Evolutionary conservation across 371 early-diverging fungal species (phyloP), one percentile per base, ranked within the genome.

Genomic region (Gilbertella persicaria): DNA sequence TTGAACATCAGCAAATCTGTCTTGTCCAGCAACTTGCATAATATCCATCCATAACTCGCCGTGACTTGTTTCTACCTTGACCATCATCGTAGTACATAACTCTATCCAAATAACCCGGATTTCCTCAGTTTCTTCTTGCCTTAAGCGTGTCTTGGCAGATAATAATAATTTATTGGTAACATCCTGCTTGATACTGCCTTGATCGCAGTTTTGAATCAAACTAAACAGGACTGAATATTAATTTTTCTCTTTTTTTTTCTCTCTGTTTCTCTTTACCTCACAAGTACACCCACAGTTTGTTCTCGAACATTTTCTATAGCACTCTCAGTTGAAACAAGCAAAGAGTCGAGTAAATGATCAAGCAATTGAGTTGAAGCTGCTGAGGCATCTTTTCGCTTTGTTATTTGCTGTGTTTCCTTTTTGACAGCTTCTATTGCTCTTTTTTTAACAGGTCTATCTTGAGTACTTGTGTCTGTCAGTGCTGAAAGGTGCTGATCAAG

Each of bases 1-100:
- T 33, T 59, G 55, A 0, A 63, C 59, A 12, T 69, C 73, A n/a
- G 69, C 55, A 51, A 55, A 72, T 5, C 41, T 36, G 39, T 72
- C 68, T 0, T 43, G 35, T 13, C 49, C 47, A 2, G 64, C 60
- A 1, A 48, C 14, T 16, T 60, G 41, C 26, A 61, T 21, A 5
- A 72, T 37, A 4, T 56, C 55, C 41, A 64, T 49, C 2, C 45
- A 42, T 5, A 26, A 16, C 8, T 60, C 64, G 5, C 53, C 43
- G 5, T 50, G 39, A 3, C 23, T 28, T 10, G 50, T 23, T 13
- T 36, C 38, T 20, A 16, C 16, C 12, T 28, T 49, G 16, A 19
- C 10, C 2, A 50, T 14, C 13, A 62, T 36, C 5, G 20, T 43
- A 2, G 33, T 24, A 20, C 41, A 36, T 10, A 62, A 5, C 10